phyloP scores from a whole-genome alignment of 225 moss, liverwort and hornwort genomes.

The Ulota crispa region DNA sequence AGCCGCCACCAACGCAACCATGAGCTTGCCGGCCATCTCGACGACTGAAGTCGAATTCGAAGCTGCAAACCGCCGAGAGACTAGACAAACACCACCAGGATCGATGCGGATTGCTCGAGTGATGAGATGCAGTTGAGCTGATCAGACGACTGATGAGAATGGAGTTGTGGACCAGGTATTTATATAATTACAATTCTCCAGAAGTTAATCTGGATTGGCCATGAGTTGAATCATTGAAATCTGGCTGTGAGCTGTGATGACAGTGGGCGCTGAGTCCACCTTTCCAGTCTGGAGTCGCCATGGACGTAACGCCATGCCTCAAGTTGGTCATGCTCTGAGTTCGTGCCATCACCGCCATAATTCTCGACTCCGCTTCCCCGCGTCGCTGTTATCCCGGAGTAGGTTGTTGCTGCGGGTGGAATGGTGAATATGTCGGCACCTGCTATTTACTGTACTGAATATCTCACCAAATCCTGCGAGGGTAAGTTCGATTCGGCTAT shows the following conservation, averaged over 20 bases:
- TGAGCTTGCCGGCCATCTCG: constrained; percentile 6
- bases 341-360: background rate
- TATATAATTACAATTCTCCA: background rate
- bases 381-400: background rate
- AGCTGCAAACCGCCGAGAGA: background rate
- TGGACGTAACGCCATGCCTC: background rate
- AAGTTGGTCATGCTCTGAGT: background rate
- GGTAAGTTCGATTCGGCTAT: background rate
- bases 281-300: constrained; percentile 3
- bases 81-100: background rate
- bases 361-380: background rate
- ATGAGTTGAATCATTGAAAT: background rate
- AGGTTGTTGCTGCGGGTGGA: background rate
- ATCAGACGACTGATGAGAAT: background rate
- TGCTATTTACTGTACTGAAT: background rate
- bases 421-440: constrained; percentile 18
- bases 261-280: constrained; percentile 14
- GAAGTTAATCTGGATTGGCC: background rate
- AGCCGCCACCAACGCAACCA: background rate
- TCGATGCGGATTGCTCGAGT: background rate
- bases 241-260: background rate
- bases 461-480: no score
- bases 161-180: background rate
- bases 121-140: background rate
- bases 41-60: background rate